A percentile compares a stretch with the other conserved stretches of the same genome.
Conservation (phyloP, 1,139 yeast species). For the Pichia sp. region DNA sequence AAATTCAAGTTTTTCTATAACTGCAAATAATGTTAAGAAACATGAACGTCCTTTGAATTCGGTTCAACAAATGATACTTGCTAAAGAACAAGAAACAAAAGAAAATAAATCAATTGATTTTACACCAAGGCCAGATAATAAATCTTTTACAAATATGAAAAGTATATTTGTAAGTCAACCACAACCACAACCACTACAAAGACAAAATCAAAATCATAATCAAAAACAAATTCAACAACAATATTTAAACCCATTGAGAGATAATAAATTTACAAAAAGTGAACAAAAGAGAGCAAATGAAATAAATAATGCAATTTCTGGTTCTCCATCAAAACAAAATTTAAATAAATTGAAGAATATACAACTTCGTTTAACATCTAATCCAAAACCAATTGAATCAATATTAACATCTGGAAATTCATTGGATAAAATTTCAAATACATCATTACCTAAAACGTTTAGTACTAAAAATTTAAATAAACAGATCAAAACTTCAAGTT, state of each 20-base stretch:
- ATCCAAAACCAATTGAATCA: background rate
- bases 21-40: constrained; percentile 9
- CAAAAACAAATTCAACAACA: too few species aligned
- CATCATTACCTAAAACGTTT: constrained; percentile 15
- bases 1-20: background rate
- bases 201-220: constrained; percentile 6
- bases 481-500: constrained; percentile 5
- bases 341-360: constrained; percentile 27
- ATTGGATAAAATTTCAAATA: constrained; percentile 1
- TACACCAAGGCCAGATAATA: constrained; percentile 23
- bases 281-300: constrained; percentile 27
- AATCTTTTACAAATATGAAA: constrained; percentile 14
- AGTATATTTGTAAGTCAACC: constrained; percentile 17
- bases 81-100: constrained; percentile 27
- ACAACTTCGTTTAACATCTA: constrained; percentile 22
- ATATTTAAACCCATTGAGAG: background rate
- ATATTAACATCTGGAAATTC: background rate
- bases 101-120: constrained; percentile 22
- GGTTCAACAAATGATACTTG: constrained; percentile 28
- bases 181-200: background rate
- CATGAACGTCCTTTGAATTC: constrained; percentile 18
- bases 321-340: constrained; percentile 31
- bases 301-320: constrained; percentile 28
- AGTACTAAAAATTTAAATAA: constrained; percentile 15
- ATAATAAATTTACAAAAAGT: constrained; percentile 19